Base-by-base conservation (phyloP, 768 basidiomycete genomes). In the Serendipita sp. region DNA sequence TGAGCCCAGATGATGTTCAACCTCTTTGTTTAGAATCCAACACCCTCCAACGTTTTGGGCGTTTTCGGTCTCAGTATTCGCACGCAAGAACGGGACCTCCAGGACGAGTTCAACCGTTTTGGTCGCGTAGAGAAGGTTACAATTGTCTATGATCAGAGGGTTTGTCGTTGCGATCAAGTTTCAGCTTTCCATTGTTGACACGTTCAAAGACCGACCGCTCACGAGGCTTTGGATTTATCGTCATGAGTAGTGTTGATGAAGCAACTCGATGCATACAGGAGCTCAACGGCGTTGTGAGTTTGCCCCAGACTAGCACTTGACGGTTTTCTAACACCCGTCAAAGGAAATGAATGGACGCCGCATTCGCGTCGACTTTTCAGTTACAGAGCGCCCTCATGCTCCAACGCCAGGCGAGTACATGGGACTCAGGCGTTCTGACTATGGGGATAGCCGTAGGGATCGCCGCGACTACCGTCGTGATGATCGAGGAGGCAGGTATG, bases 31-130 rank as follows among this genome's bases (percentile, higher is more conserved):
- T 81, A 91, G 89, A 88, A 87, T 69, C 90, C 91, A 58, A 87
- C 86, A 73, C 89, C 92, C 23, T 86, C 88, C 70, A 85, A 81
- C 67, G 92, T 95, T 36, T 80, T 99, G 67, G 95, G 95, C 65
- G 92, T 97, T n/a, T 99, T 98, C 69, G 95, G 95, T n/a, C 77
- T 98, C 46, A 94, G 91, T 70, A 95, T 99, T 65, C 84, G 94
- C 64, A 97, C 95, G 2, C 82, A 85, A 64, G 95, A 99, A 72
- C 83, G 89, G 46, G 95, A 98, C 72, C 78, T 99, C 56, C 91
- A 97, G 68, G 90, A 95, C 68, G 93, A 96, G 74, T 98, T 99
- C 70, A 83, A 78, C 70, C 82, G 90, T 56, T 89, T 85, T 68
- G 95, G 95, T 28, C 81, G 83, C 41, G 93, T 96, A 58, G 89